A percentile compares a stretch with the other conserved stretches of the same genome.
phyloP scores from a whole-genome alignment of 495 filamentous ascomycete genomes.

The Staphylotrichum longicolle region DNA sequence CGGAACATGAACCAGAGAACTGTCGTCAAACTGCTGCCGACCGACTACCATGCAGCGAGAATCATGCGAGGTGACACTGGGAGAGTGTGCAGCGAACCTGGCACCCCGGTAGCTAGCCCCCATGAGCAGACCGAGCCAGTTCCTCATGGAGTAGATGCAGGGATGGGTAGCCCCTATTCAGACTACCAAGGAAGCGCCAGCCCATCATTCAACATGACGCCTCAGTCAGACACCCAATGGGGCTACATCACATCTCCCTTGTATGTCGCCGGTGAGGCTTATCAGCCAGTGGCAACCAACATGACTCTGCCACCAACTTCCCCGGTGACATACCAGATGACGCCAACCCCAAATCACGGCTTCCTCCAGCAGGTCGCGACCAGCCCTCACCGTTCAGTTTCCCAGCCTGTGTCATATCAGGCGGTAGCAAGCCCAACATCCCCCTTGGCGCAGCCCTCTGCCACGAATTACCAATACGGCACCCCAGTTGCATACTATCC shows the following conservation, averaged over 20 bases:
- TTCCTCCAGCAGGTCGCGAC: neutral
- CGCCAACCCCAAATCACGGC: neutral
- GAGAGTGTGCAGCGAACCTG: neutral
- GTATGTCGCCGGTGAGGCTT: neutral
- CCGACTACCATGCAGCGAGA: slow-evolving; percentile 16
- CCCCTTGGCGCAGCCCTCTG: neutral
- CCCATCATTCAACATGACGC: neutral
- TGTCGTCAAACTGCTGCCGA: slow-evolving; percentile 17
- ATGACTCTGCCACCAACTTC: neutral
- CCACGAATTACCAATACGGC: neutral
- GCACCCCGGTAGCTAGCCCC: neutral
- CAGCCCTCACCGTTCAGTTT: neutral
- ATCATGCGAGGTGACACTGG: neutral
- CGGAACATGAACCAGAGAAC: slow-evolving; percentile 18
- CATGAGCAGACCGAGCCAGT: neutral
- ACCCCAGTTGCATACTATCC: neutral
- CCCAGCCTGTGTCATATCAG: neutral
- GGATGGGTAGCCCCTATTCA: neutral
- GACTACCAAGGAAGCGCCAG: neutral
- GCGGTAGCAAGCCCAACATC: neutral
- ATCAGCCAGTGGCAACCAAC: neutral
- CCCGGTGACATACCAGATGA: neutral
- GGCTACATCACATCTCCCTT: neutral
- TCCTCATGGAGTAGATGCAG: neutral
- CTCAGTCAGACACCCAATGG: neutral